A percentile compares a stretch with the other conserved stretches of the same genome.
These are phyloP conservation scores for Penicillium glabrum DNA, from an alignment of 2,329 filamentous ascomycete species.

Conservation along the genomic window DNA sequence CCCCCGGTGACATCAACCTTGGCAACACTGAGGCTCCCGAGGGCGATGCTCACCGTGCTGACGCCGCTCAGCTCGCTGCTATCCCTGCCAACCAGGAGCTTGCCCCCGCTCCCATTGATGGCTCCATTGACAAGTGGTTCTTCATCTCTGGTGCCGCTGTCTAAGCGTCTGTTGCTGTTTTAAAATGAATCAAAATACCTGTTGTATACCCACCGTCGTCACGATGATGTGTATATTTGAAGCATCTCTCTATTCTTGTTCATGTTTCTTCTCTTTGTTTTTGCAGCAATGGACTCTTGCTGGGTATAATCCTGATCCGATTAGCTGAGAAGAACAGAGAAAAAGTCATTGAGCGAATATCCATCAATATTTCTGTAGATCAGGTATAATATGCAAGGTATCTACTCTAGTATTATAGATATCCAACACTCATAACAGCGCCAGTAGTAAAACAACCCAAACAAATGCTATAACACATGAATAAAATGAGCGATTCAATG, in stretches of 20 bases:
- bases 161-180: slow-evolving; percentile 47
- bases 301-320: background rate
- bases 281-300: slow-evolving; percentile 3
- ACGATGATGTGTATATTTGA: slow-evolving; percentile 5
- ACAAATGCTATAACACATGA: slow-evolving; percentile 20
- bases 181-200: slow-evolving; percentile 27
- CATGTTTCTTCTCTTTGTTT: background rate
- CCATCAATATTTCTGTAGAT: background rate
- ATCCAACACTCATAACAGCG: slow-evolving; percentile 4
- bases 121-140: slow-evolving; percentile 99
- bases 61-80: slow-evolving; percentile 68
- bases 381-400: background rate
- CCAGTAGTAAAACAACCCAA: slow-evolving; percentile 8
- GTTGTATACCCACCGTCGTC: slow-evolving; percentile 3
- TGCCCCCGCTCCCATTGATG: slow-evolving; percentile 82
- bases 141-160: slow-evolving; percentile 97
- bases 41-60: slow-evolving; percentile 71
- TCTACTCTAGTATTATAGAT: background rate
- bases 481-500: slow-evolving; percentile 5
- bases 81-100: slow-evolving; percentile 80
- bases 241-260: background rate
- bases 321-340: background rate
- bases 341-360: background rate
- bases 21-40: slow-evolving; percentile 72
- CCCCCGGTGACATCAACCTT: slow-evolving; percentile 72